Percentiles rank a stretch among this genome's conserved stretches.
These are phyloP conservation scores for Xerophyta viscosa DNA, from an alignment of 106 monocot species.

Conservation along the genomic window DNA sequence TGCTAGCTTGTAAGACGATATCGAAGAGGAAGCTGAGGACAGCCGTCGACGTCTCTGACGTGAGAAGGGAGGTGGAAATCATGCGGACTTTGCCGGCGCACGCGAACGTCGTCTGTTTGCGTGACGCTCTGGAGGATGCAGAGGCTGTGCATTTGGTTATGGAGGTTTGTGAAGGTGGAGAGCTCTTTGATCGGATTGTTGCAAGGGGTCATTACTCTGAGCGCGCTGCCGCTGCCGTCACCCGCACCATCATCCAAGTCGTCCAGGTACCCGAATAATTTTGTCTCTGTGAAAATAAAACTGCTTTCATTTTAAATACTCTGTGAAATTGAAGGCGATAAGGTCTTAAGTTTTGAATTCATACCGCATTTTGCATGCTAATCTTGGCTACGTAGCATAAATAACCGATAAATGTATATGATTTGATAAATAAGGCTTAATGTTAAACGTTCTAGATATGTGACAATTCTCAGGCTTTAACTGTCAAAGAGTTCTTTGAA, in stretches of 20 bases:
- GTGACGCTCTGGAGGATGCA: constrained; percentile 55
- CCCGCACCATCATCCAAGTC: constrained; percentile 49
- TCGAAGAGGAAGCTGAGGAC: constrained; percentile 49
- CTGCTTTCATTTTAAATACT: too few species aligned
- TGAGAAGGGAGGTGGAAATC: constrained; percentile 53
- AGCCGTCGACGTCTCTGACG: constrained; percentile 45
- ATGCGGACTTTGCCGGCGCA: constrained; percentile 39
- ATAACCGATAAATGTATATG: too few species aligned
- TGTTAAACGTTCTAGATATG: too few species aligned
- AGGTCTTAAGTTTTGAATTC: too few species aligned
- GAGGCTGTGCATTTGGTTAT: constrained; percentile 70
- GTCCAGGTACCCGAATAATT: too few species aligned
- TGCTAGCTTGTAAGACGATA: constrained; percentile 48
- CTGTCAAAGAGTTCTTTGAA: too few species aligned
- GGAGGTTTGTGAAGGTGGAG: constrained; percentile 86
- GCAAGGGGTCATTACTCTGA: constrained; percentile 58
- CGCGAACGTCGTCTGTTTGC: constrained; percentile 34
- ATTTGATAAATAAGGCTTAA: too few species aligned
- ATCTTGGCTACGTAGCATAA: too few species aligned
- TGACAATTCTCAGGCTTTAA: too few species aligned
- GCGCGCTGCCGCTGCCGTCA: constrained; percentile 43
- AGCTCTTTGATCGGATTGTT: constrained; percentile 79
- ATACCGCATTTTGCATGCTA: too few species aligned
- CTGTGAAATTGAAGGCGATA: too few species aligned
- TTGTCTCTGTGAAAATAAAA: too few species aligned